Evolutionary conservation across 768 basidiomycete genomes (phyloP).

Genomic region (Paxillus rubicundulus): DNA sequence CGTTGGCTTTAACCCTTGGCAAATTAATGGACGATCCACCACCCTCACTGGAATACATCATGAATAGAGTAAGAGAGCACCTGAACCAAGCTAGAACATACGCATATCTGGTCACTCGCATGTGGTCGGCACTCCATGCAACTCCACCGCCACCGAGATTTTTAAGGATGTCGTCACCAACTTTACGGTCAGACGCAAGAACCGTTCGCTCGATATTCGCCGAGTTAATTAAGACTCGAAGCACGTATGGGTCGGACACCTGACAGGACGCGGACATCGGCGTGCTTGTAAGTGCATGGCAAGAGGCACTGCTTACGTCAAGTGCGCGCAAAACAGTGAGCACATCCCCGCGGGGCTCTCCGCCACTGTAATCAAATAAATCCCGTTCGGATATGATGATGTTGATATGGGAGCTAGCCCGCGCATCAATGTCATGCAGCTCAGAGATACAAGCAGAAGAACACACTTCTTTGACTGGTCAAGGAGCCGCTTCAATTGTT

Average conservation of each 20-base stretch:
- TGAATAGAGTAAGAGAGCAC: background rate
- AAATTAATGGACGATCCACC: conserved; percentile 56
- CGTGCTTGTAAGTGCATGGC: background rate
- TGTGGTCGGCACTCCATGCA: conserved; percentile 64
- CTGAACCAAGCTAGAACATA: conserved; percentile 34
- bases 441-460: conserved; percentile 13
- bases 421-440: conserved; percentile 9
- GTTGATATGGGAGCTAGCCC: conserved; percentile 40
- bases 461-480: conserved; percentile 63
- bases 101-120: conserved; percentile 63
- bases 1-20: conserved; percentile 24
- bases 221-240: conserved; percentile 79
- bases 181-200: conserved; percentile 59
- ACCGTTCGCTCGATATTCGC: conserved; percentile 68
- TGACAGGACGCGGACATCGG: conserved; percentile 30
- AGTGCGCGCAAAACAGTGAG: conserved; percentile 81
- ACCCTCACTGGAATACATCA: conserved; percentile 50
- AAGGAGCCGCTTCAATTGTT: conserved; percentile 53
- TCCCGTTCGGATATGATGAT: conserved; percentile 72
- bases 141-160: conserved; percentile 46
- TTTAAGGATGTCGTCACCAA: conserved; percentile 56
- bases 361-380: conserved; percentile 73
- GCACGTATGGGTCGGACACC: conserved; percentile 72
- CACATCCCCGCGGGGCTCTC: conserved; percentile 63
- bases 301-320: conserved; percentile 48